phyloP scores from a whole-genome alignment of 371 early-diverging fungal species.

The Saksenaea vasiformis region DNA sequence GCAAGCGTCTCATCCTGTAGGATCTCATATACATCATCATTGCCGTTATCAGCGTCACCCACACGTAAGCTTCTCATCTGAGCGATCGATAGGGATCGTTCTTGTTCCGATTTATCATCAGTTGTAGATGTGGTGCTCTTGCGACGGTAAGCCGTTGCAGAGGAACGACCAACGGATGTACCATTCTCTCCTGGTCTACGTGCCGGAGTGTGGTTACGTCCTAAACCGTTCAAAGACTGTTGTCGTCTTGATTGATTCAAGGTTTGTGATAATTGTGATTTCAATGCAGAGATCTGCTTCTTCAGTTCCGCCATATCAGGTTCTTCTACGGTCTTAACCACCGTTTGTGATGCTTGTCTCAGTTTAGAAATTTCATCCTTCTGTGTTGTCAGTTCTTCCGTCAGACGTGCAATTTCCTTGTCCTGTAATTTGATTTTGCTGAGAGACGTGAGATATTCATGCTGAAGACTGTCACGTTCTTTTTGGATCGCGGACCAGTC shows the following conservation, averaged over 20 bases:
- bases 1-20: conserved; percentile 73
- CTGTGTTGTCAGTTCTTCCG: conserved; percentile 61
- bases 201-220: conserved; percentile 3
- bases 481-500: conserved; percentile 57
- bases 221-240: not conserved
- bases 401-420: conserved; percentile 58
- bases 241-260: conserved; percentile 16
- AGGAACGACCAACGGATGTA: not conserved
- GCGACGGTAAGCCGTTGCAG: conserved; percentile 12
- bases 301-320: conserved; percentile 27
- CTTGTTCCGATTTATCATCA: conserved; percentile 30
- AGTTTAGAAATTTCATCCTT: conserved; percentile 77
- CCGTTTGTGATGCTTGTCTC: conserved; percentile 34
- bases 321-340: conserved; percentile 11
- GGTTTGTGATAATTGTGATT: conserved; percentile 30
- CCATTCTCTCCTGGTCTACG: conserved; percentile 4
- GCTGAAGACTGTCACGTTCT: conserved; percentile 49
- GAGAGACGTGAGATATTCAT: conserved; percentile 41
- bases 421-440: conserved; percentile 65
- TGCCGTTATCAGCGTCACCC: conserved; percentile 16
- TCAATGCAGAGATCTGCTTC: conserved; percentile 35
- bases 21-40: conserved; percentile 41
- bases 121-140: conserved; percentile 9
- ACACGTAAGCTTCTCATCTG: conserved; percentile 1
- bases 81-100: conserved; percentile 8